A percentile compares a stretch with the other conserved stretches of the same genome.
phyloP scores from a whole-genome alignment of 1,139 yeast species.

The Spathaspora sp. region DNA sequence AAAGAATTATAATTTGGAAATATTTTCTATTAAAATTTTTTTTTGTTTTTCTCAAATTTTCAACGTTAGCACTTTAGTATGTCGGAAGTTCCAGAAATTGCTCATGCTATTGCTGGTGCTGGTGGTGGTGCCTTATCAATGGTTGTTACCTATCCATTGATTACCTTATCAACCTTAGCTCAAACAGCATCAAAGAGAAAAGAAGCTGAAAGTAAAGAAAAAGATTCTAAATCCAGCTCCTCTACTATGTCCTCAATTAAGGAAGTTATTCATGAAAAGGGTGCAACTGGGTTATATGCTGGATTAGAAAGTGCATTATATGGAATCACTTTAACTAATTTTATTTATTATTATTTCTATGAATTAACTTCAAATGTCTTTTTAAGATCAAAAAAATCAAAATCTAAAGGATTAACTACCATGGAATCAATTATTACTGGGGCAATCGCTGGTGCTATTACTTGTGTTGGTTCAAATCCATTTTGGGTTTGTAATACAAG shows the following conservation, averaged over 20 bases:
- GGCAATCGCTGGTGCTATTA: constrained; percentile 83
- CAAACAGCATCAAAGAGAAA: constrained; percentile 60
- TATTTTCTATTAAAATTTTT: not conserved
- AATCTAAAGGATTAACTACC: constrained; percentile 52
- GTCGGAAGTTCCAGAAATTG: constrained; percentile 52
- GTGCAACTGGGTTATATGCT: constrained; percentile 71
- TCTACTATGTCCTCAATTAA: constrained; percentile 39
- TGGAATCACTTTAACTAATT: constrained; percentile 84
- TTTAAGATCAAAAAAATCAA: constrained; percentile 37
- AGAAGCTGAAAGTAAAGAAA: constrained; percentile 17
- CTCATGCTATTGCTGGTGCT: constrained; percentile 92
- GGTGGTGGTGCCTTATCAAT: constrained; percentile 89
- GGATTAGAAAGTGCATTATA: constrained; percentile 87
- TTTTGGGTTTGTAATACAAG: constrained; percentile 95
- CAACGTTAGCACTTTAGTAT: constrained; percentile 15
- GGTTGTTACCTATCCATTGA: constrained; percentile 83
- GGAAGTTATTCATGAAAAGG: constrained; percentile 59
- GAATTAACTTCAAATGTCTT: constrained; percentile 65
- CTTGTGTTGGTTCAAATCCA: constrained; percentile 87
- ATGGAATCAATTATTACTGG: constrained; percentile 77
- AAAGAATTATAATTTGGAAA: not conserved
- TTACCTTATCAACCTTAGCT: constrained; percentile 79
- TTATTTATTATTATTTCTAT: constrained; percentile 87
- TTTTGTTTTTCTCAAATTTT: not conserved
- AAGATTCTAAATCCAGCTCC: constrained; percentile 16